Conservation (phyloP, 2,329 filamentous ascomycete genomes). For the Diaporthe capsici region DNA sequence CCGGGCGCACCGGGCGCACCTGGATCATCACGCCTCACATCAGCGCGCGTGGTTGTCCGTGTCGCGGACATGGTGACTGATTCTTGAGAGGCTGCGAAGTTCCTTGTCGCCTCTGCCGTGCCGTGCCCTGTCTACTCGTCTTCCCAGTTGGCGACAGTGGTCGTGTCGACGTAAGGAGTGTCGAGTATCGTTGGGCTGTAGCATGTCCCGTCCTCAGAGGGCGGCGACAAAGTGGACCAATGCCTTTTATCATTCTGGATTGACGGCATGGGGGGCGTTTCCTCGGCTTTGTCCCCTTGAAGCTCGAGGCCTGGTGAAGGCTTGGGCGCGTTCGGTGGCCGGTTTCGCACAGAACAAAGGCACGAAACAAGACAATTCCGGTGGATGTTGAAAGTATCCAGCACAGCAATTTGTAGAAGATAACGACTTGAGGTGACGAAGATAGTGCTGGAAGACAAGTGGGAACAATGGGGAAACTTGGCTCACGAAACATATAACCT, state of each 20-base stretch:
- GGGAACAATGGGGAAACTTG: conserved; percentile 15
- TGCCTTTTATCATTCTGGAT: conserved; percentile 38
- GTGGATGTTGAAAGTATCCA: conserved; percentile 3
- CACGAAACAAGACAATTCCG: conserved; percentile 29
- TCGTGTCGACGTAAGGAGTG: neutral
- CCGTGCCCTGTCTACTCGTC: conserved; percentile 5
- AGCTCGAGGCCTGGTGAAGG: conserved; percentile 13
- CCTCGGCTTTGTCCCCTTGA: conserved; percentile 34
- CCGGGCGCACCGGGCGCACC: neutral
- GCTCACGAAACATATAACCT: neutral
- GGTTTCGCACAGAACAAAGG: conserved; percentile 42
- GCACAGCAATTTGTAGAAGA: neutral
- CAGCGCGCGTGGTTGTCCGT: neutral
- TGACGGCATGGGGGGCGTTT: neutral
- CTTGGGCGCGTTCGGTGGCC: conserved; percentile 10
- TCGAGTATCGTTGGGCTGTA: neutral
- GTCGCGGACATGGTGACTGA: conserved; percentile 7
- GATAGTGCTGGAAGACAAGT: neutral
- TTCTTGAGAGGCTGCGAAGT: conserved; percentile 2
- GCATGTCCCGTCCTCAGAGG: neutral
- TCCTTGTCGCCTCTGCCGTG: conserved; percentile 9
- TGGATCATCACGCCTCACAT: neutral
- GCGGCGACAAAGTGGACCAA: neutral
- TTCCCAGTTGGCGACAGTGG: conserved; percentile 3
- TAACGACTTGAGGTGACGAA: neutral